Conservation (phyloP, 768 basidiomycete genomes). For the Boletus huronensis region DNA sequence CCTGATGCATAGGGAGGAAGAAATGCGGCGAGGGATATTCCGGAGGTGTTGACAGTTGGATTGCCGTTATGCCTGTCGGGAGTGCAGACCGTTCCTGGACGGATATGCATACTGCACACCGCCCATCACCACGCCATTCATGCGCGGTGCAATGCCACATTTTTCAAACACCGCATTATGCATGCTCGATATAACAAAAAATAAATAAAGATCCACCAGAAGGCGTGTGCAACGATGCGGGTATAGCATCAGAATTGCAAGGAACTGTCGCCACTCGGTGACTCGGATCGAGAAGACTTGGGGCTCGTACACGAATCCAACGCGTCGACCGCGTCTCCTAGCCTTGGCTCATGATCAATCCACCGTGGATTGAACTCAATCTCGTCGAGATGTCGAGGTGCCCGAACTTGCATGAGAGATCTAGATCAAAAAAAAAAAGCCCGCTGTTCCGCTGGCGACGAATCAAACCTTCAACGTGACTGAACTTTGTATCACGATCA, state of each 20-base stretch:
- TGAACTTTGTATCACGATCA: neutral
- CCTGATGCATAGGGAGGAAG: conserved; percentile 58
- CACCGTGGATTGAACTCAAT: neutral
- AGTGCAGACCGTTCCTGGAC: neutral
- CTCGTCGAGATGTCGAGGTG: neutral
- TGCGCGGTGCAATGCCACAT: neutral
- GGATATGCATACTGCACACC: neutral
- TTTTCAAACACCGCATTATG: neutral
- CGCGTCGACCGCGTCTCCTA: neutral
- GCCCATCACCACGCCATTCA: neutral
- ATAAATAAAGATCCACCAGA: neutral
- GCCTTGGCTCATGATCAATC: neutral
- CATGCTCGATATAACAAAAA: neutral
- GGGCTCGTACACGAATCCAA: neutral
- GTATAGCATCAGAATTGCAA: neutral
- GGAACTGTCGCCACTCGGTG: neutral
- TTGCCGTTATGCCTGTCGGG: neutral
- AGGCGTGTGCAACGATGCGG: neutral
- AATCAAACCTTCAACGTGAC: neutral
- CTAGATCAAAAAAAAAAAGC: neutral
- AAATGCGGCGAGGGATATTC: conserved; percentile 60
- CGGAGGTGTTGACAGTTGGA: conserved; percentile 40
- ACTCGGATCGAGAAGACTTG: neutral
- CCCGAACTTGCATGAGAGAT: neutral
- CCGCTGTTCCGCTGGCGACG: neutral